Evolutionary conservation across 768 basidiomycete genomes (phyloP), one percentile per base, ranked within the genome.

Genomic region (Lactifluus pinguis): DNA sequence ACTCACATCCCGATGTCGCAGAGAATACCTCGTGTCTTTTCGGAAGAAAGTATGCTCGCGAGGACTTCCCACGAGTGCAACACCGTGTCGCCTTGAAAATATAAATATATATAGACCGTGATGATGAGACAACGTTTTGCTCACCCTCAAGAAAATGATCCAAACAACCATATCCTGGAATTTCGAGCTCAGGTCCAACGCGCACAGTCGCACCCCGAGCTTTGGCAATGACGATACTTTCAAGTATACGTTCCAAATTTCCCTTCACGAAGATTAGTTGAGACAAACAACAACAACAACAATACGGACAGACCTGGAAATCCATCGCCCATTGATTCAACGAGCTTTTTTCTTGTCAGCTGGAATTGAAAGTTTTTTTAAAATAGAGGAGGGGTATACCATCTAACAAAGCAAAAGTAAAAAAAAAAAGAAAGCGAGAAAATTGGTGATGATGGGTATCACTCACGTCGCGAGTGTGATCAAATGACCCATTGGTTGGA

Each of bases 31-130:
- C 79, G 74, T 0, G 87, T 83, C 29, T 85, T 87, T 34, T 90
- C 88, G 1, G 86, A 86, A 7, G 84, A 76, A 29, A 99, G 76
- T 53, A 99, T 87, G 71, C 91, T 89, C n/a, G 87, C 90, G 17
- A 99, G 81, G 6, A 95, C 89, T 74, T 99, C 95, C 95, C 95
- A 98, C 2, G 97, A 95, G 73, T 99, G 97, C 17, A 97, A 79
- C 49, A 89, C 83, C 9, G 95, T 99, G 69, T 99, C 97, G 49
- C 95, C 95, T 98, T 69, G 1, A 25, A 25, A 25, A 25, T 25
- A 25, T n/a, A n/a, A n/a, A n/a, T 21, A 49, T 45, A 51, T 39
- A 36, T 25, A 0, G 14, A 4, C 32, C 6, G 32, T 6, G 32
- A 34, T 34, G 32, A 34, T 34, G 41, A 4, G 1, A n/a, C 0